Conservation (phyloP, 306 rosid genomes). For the Aeschynomene evenia region DNA sequence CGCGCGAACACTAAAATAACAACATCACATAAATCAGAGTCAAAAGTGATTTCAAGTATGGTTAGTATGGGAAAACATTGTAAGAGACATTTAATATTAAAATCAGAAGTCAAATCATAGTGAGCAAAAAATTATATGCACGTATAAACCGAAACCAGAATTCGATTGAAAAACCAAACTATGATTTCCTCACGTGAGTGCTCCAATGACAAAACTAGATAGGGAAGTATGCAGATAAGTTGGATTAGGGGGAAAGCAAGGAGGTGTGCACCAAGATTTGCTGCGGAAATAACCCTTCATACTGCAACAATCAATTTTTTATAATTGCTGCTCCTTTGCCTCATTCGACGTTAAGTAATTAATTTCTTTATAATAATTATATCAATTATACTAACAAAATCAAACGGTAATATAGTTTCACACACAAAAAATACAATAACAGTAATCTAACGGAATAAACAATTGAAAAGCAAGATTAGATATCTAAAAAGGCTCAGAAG, state of each 20-base stretch:
- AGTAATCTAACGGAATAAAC: background rate
- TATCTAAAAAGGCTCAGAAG: constrained; percentile 6
- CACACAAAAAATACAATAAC: background rate
- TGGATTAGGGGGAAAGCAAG: background rate
- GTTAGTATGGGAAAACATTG: background rate
- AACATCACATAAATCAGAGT: background rate
- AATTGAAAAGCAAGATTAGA: background rate
- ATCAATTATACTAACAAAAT: background rate
- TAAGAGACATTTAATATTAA: constrained; percentile 4
- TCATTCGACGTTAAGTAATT: background rate
- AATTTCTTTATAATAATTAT: too few species aligned
- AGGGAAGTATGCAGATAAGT: background rate
- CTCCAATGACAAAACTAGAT: background rate
- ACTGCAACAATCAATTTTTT: too few species aligned
- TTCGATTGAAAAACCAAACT: background rate
- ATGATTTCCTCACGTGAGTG: background rate
- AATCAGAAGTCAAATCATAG: background rate
- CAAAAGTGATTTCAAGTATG: background rate
- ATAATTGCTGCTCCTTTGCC: background rate
- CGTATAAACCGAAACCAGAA: background rate
- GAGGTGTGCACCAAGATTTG: background rate
- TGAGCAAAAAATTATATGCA: background rate
- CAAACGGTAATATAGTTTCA: too few species aligned
- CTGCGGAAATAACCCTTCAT: too few species aligned
- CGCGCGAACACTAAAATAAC: background rate